A percentile compares a stretch with the other conserved stretches of the same genome.
These are phyloP conservation scores for Ceratocystis eucalypticola DNA, from an alignment of 2,329 filamentous ascomycete genomes.

Conservation along the genomic window DNA sequence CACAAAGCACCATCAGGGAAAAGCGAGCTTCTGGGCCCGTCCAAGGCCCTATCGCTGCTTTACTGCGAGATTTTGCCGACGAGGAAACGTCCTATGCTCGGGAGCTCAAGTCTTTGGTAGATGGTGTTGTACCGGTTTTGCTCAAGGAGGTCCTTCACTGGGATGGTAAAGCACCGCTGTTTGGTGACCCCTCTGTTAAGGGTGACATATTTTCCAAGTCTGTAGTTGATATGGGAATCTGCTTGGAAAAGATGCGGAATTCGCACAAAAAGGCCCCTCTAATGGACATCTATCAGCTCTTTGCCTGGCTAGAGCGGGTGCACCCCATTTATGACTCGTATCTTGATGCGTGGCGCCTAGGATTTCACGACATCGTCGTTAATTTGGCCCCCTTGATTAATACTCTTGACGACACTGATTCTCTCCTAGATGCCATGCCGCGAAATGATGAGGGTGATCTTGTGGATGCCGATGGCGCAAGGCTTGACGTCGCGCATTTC, in stretches of 20 bases:
- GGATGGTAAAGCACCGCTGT: constrained; percentile 36
- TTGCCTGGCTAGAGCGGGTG: constrained; percentile 69
- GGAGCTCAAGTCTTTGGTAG: constrained; percentile 83
- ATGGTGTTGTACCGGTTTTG: constrained; percentile 87
- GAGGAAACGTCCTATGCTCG: constrained; percentile 82
- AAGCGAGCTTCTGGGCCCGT: constrained; percentile 6
- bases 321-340: constrained; percentile 75
- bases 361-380: constrained; percentile 88
- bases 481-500: constrained; percentile 86
- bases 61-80: constrained; percentile 65
- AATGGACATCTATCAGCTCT: constrained; percentile 54
- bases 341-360: constrained; percentile 75
- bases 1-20: constrained; percentile 9
- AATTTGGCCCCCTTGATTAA: constrained; percentile 63
- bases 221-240: constrained; percentile 87
- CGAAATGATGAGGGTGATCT: constrained; percentile 53
- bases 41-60: constrained; percentile 50
- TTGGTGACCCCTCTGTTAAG: constrained; percentile 10
- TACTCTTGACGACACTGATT: constrained; percentile 43
- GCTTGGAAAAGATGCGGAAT: constrained; percentile 68
- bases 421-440: constrained; percentile 44
- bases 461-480: constrained; percentile 63
- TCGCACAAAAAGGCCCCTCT: constrained; percentile 70
- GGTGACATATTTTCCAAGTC: constrained; percentile 57
- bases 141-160: constrained; percentile 70